Evolutionary conservation across 129 eudicot genomes (phyloP), one percentile per base, ranked within the genome.

Genomic region (Solidago caesia): DNA sequence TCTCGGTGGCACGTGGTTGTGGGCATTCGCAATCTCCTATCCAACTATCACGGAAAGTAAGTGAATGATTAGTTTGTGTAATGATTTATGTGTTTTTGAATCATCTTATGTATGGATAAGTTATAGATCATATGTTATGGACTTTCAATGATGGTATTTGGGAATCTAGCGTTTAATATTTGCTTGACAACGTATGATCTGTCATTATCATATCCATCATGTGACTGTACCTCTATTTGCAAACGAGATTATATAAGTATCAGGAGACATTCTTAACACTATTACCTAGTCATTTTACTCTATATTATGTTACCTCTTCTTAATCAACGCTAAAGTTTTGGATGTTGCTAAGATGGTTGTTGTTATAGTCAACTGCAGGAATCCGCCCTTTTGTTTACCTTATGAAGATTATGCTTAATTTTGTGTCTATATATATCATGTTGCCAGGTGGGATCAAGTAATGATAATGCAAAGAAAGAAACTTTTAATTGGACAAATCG

Each of bases 401-500:
- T 67, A 67, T 25, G 57, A 16, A 4, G 57, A 67, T 46, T 25
- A 39, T 64, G 75, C 33, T 71, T 57, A 56, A 46, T n/a, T 7
- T n/a, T 61, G 59, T 45, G 46, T 60, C 33, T 67, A 44, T 67
- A 16, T 45, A 7, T 67, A 8, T 45, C 57, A 67, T 27, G 41
- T 46, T 73, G 47, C 59, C 61, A 73, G 77, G 46, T 73, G 59
- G 69, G 57, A 10, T 51, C 6, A 14, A 73, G 21, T 64, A 29
- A 63, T 64, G 71, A 6, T 41, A n/a, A 49, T 41, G 44, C 43
- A 13, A 13, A 25, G 43, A 75, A 53, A 52, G 79, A 65, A 72
- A 53, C 21, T 13, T 65, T 75, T 66, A 51, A 42, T 4, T 75
- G 79, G 72, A 75, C 64, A 41, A 64, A 52, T 8, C 45, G 43